Evolutionary conservation across 345 rosid species (phyloP), one percentile per base, ranked within the genome.

Genomic region (Euphorbia peplus): DNA sequence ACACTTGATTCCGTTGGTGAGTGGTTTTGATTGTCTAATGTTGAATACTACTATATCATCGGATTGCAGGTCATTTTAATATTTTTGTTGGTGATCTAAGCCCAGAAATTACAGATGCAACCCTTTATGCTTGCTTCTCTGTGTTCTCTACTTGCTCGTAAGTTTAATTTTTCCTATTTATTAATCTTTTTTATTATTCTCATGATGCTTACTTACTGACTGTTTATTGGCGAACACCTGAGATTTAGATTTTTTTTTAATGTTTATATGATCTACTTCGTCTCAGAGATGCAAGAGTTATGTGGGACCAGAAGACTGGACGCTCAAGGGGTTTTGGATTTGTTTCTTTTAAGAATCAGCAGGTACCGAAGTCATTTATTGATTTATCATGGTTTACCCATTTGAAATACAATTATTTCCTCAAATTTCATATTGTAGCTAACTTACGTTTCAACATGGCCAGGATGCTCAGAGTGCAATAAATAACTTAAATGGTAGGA

Each of bases 231-330:
- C n/a, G 9, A 21, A 22, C 22, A 21, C 8, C 64, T 60, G n/a
- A 8, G 24, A 35, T 21, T 16, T 14, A 51, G 35, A 39, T 29
- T 13, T 5, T 13, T 5, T 59, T 9, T 59, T 44, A 24, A 53
- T 28, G 55, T 46, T 55, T 63, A 41, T 53, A 37, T 41, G n/a
- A 51, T 39, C n/a, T 68, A 3, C 4, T 57, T n/a, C 22, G 32
- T 24, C 18, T 12, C 70, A 72, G 75, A 32, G 75, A 72, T 72
- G 75, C 70, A 22, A 83, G 93, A 79, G 97, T 95, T 66, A 95
- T 95, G 97, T 91, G 99, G 99, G 99, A 95, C 76, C 97, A 95
- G 70, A 95, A 91, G 83, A 95, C 97, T 61, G 97, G 97, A 25
- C 99, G 96, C 42, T 95, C 99, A 24, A 91, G 96, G 78, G 99